These are phyloP conservation scores for Macadamia integrifolia DNA, from an alignment of 164 flowering plant genomes.

Conservation along the genomic window DNA sequence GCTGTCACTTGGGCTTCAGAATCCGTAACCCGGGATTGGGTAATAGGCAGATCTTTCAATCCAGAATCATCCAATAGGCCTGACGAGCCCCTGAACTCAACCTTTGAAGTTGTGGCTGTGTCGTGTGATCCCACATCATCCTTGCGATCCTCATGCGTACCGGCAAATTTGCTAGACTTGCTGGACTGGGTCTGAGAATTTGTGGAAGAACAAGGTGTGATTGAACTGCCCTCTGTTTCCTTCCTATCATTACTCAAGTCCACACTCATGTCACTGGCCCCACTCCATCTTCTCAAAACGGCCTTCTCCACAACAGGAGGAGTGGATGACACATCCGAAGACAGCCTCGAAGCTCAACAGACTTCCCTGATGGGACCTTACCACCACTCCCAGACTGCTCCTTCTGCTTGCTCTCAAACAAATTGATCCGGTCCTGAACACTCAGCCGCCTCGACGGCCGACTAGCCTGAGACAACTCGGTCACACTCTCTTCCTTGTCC, in stretches of 20 bases:
- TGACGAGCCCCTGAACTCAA: slow-evolving; percentile 21
- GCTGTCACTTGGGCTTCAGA: slow-evolving; percentile 10
- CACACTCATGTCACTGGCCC: slow-evolving; percentile 80
- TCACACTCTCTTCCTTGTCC: slow-evolving; percentile 10
- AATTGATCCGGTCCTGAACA: slow-evolving; percentile 85
- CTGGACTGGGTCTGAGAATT: slow-evolving; percentile 28
- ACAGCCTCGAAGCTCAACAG: slow-evolving; percentile 64
- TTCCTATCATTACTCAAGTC: slow-evolving; percentile 65
- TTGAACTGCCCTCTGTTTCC: slow-evolving; percentile 50
- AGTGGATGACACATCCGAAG: slow-evolving; percentile 63
- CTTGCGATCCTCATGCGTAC: slow-evolving; percentile 19
- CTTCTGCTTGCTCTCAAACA: slow-evolving; percentile 91
- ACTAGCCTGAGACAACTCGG: slow-evolving; percentile 24
- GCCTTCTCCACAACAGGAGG: slow-evolving; percentile 44
- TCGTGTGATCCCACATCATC: slow-evolving; percentile 21
- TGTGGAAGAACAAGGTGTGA: slow-evolving; percentile 43
- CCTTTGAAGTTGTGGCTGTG: slow-evolving; percentile 19
- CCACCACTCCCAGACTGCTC: slow-evolving; percentile 55
- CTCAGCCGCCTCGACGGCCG: slow-evolving; percentile 74
- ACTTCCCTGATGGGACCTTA: slow-evolving; percentile 43
- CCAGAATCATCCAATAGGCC: slow-evolving; percentile 18
- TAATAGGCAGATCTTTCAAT: slow-evolving; percentile 24
- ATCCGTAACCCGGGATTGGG: slow-evolving; percentile 12
- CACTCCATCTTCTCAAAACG: slow-evolving; percentile 94
- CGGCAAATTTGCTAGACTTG: slow-evolving; percentile 14